phyloP scores from a whole-genome alignment of 495 filamentous ascomycete species.

The Neurospora africana region DNA sequence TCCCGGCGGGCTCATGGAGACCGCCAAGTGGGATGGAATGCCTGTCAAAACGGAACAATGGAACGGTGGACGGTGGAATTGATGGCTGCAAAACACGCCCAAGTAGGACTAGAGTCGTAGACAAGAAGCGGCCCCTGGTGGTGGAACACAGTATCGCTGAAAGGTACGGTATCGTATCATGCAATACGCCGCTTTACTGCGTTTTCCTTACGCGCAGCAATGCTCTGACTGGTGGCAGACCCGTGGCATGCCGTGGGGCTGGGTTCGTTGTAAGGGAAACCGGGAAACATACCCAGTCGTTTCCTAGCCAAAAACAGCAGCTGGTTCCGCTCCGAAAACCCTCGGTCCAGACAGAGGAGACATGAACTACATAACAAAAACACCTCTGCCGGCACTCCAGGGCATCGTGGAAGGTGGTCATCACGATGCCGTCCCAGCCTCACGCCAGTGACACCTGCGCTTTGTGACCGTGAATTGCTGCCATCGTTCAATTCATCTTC shows the following conservation, averaged over 20 bases:
- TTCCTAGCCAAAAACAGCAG: not conserved
- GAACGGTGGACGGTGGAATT: not conserved
- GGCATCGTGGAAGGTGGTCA: not conserved
- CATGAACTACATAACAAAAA: not conserved
- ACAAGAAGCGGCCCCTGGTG: not conserved
- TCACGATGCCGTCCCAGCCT: not conserved
- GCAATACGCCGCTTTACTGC: not conserved
- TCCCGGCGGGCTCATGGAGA: not conserved
- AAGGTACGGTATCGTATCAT: not conserved
- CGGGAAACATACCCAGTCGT: not conserved
- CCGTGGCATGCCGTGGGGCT: not conserved
- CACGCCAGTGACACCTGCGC: not conserved
- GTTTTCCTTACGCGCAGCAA: not conserved
- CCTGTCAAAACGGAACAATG: not conserved
- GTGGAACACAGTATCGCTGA: not conserved
- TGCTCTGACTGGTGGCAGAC: not conserved
- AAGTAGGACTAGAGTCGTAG: not conserved
- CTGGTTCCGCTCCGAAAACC: not conserved
- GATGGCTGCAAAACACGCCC: not conserved
- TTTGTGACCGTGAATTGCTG: not conserved
- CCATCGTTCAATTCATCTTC: too few species aligned
- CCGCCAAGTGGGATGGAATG: not conserved
- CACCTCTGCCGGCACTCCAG: not conserved
- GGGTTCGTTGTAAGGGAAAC: not conserved
- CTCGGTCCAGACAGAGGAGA: not conserved